phyloP scores from a whole-genome alignment of 2,329 filamentous ascomycete genomes.

The Trichoderma pleuroti region DNA sequence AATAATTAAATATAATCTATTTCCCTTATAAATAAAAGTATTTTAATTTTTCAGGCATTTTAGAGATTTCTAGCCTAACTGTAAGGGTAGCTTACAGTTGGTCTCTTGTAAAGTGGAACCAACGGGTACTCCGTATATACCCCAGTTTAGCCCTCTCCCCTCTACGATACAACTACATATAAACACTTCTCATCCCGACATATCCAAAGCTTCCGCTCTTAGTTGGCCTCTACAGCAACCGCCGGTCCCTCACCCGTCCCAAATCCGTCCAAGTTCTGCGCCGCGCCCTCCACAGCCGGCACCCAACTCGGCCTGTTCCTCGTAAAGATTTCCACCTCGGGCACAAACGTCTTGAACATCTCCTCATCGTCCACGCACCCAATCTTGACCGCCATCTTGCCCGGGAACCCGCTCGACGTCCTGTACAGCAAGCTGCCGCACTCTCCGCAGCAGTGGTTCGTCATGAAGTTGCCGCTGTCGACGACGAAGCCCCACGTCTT shows the following conservation, averaged over 20 bases:
- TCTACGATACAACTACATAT: background rate
- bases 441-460: background rate
- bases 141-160: background rate
- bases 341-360: background rate
- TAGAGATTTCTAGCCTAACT: no score
- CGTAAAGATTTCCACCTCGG: conserved; percentile 1
- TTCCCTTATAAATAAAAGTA: no score
- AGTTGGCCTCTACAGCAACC: background rate
- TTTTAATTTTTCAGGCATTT: no score
- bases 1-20: no score
- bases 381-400: conserved; percentile 9
- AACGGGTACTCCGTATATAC: no score
- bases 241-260: background rate
- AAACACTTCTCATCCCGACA: background rate
- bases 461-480: background rate
- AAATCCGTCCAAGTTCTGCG: conserved; percentile 5
- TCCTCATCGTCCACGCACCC: background rate
- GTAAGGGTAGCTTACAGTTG: no score
- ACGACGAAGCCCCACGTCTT: background rate
- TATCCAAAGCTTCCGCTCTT: background rate
- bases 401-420: background rate
- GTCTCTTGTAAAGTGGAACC: no score
- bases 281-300: background rate
- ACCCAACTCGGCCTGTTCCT: background rate
- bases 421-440: conserved; percentile 3